Conservation (phyloP, 148 eudicot species). For the Rhododendron ovatum region DNA sequence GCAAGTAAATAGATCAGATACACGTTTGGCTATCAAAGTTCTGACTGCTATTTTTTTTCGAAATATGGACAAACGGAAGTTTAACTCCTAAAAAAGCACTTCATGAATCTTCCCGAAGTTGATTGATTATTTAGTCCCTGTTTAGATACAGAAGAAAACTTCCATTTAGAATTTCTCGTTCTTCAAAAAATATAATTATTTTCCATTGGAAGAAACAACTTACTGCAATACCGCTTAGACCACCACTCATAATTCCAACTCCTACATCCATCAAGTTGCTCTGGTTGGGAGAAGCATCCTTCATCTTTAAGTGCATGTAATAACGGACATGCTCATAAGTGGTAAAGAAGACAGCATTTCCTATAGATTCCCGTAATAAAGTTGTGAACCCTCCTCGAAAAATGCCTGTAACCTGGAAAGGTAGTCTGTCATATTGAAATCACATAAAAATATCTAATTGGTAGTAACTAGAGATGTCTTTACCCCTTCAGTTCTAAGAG, state of each 20-base stretch:
- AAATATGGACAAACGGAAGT: too few species aligned
- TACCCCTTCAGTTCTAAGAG: conserved; percentile 79
- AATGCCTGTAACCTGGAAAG: conserved; percentile 66
- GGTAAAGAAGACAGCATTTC: conserved; percentile 75
- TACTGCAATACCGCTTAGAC: conserved; percentile 87
- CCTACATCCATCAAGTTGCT: conserved; percentile 62
- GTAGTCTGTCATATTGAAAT: conserved; percentile 19
- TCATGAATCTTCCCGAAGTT: too few species aligned
- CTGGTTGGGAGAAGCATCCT: conserved; percentile 36
- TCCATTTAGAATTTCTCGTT: not conserved
- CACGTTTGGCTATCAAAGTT: not conserved
- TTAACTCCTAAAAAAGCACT: too few species aligned
- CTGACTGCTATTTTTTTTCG: not conserved
- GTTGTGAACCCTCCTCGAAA: conserved; percentile 89
- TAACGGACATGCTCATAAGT: conserved; percentile 72
- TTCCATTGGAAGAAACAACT: conserved; percentile 15
- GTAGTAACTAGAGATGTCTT: conserved; percentile 17
- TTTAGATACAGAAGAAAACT: too few species aligned
- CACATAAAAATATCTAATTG: conserved; percentile 6
- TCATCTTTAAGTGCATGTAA: conserved; percentile 53
- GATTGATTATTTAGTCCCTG: too few species aligned
- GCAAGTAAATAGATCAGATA: not conserved
- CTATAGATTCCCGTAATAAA: conserved; percentile 73
- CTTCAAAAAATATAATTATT: not conserved
- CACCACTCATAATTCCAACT: conserved; percentile 81